Evolutionary conservation across 2,329 filamentous ascomycete genomes (phyloP).

Genomic region (Paecilomyces sp.): DNA sequence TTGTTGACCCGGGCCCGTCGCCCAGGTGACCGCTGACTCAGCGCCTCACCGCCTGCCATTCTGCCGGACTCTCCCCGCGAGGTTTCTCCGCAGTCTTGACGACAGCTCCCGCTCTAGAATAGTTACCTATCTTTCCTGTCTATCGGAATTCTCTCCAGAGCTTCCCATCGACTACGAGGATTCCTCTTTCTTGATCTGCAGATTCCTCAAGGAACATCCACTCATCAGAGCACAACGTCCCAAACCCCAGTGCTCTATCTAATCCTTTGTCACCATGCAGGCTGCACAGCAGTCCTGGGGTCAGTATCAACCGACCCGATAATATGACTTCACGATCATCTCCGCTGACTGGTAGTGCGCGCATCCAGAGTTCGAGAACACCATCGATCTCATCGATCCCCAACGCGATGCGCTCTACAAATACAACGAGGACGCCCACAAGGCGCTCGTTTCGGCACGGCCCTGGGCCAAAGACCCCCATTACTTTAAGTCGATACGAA

Average conservation of each 20-base stretch:
- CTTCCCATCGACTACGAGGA: no score
- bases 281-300: slow-evolving; percentile 56
- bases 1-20: slow-evolving; percentile 24
- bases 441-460: slow-evolving; percentile 53
- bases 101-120: no score
- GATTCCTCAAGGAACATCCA: background rate
- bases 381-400: slow-evolving; percentile 73
- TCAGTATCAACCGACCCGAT: slow-evolving; percentile 25
- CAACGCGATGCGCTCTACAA: slow-evolving; percentile 85
- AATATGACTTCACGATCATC: slow-evolving; percentile 4
- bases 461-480: slow-evolving; percentile 75
- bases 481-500: slow-evolving; percentile 89
- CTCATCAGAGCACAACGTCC: background rate
- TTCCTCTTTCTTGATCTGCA: background rate
- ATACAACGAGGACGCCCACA: slow-evolving; percentile 65
- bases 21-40: slow-evolving; percentile 31
- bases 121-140: no score
- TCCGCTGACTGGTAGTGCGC: slow-evolving; percentile 1
- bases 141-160: background rate
- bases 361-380: slow-evolving; percentile 76
- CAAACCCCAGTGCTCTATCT: background rate
- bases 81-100: slow-evolving; percentile 6
- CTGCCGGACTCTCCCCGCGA: slow-evolving; percentile 18
- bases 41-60: slow-evolving; percentile 17
- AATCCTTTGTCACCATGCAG: slow-evolving; percentile 38